Percentiles rank a stretch among this genome's conserved stretches.
Conservation (phyloP, 257 asterid genomes). For the Penstemon barbatus region DNA sequence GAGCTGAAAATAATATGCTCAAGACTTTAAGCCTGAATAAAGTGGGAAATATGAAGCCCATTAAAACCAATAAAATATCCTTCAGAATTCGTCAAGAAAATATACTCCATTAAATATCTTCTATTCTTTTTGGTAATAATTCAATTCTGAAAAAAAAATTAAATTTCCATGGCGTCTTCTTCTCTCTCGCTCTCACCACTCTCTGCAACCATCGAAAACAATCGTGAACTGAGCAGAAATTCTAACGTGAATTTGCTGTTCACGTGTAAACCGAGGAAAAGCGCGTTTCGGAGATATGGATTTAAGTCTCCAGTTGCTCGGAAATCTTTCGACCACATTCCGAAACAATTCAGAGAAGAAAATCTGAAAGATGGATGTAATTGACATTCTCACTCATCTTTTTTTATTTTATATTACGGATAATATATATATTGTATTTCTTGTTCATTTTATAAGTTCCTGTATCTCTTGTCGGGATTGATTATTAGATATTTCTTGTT, state of each 20-base stretch:
- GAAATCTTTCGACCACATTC: conserved; percentile 67
- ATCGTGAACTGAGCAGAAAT: conserved; percentile 35
- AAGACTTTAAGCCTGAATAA: too few species aligned
- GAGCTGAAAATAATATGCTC: too few species aligned
- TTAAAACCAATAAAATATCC: too few species aligned
- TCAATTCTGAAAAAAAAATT: too few species aligned
- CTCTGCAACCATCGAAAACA: conserved; percentile 39
- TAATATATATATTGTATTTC: background rate
- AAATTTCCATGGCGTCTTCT: conserved; percentile 30
- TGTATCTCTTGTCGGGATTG: background rate
- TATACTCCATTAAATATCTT: too few species aligned
- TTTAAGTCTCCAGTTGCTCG: conserved; percentile 54
- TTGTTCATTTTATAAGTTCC: background rate
- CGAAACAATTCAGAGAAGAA: conserved; percentile 78
- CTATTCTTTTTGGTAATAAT: too few species aligned
- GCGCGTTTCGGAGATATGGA: conserved; percentile 41
- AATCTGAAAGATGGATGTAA: conserved; percentile 89
- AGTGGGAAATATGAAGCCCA: too few species aligned
- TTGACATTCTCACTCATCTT: conserved; percentile 8
- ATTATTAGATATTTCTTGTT: background rate
- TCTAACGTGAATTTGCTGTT: conserved; percentile 45
- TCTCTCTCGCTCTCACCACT: conserved; percentile 50
- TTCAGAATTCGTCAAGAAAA: too few species aligned
- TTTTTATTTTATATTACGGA: background rate
- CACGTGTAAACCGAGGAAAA: conserved; percentile 38